These are phyloP conservation scores for Oryza punctata DNA, from an alignment of 176 grass and related monocot species.

Conservation along the genomic window DNA sequence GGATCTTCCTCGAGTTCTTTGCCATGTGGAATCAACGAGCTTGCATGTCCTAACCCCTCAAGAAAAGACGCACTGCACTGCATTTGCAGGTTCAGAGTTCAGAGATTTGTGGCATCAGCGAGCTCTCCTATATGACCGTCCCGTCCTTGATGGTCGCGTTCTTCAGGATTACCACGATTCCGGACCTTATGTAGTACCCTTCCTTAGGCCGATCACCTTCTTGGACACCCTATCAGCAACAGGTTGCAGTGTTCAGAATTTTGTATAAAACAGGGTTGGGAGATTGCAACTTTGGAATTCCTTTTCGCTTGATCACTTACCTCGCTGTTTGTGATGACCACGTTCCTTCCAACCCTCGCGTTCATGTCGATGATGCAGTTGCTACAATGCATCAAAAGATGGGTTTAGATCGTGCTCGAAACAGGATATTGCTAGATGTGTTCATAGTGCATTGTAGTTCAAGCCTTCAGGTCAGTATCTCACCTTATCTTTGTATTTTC, in stretches of 20 bases:
- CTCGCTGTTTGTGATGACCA: slow-evolving; percentile 64
- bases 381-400: slow-evolving; percentile 23
- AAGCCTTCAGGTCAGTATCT: neutral
- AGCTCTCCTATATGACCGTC: slow-evolving; percentile 49
- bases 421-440: neutral
- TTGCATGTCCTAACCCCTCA: neutral
- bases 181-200: slow-evolving; percentile 71
- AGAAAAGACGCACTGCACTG: neutral
- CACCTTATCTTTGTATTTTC: slow-evolving; percentile 74
- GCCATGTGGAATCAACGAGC: neutral
- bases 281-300: neutral
- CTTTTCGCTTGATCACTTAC: slow-evolving; percentile 9
- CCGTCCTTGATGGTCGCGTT: slow-evolving; percentile 74
- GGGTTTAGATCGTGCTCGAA: neutral
- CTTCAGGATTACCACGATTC: slow-evolving; percentile 58
- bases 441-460: neutral
- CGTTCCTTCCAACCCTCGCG: slow-evolving; percentile 73
- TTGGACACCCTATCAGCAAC: slow-evolving; percentile 56
- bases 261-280: neutral
- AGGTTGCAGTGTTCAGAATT: neutral
- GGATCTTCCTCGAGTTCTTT: neutral
- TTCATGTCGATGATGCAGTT: slow-evolving; percentile 91
- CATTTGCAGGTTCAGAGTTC: too few relatives aligned
- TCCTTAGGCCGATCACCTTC: slow-evolving; percentile 58
- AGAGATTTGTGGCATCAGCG: neutral